These are phyloP conservation scores for Cupressus sempervirens DNA, from an alignment of 75 land plant species.

Conservation along the genomic window DNA sequence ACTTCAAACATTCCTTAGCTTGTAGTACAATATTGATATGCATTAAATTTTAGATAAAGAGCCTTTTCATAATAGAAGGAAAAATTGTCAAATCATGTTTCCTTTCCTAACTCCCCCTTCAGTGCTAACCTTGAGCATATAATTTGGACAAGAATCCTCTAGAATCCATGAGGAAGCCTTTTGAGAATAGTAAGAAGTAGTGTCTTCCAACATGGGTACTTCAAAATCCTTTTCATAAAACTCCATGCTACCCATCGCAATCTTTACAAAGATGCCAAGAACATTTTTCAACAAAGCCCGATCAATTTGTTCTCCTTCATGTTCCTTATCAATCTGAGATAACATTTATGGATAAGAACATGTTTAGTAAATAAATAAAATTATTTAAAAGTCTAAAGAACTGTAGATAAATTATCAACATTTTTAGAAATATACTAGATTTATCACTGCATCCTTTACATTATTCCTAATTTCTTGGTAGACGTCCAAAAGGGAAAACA, in stretches of 20 bases:
- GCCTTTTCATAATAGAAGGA: not conserved
- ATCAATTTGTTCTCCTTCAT: conserved; percentile 96
- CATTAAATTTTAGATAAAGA: not conserved
- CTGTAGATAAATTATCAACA: not conserved
- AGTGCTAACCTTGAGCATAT: conserved; percentile 78
- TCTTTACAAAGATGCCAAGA: conserved; percentile 90
- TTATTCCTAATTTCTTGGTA: conserved; percentile 75
- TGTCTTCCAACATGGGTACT: conserved; percentile 68
- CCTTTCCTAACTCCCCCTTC: not conserved
- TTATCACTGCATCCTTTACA: conserved; percentile 90
- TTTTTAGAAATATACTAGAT: conserved; percentile 49
- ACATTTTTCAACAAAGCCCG: conserved; percentile 89
- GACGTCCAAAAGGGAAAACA: conserved; percentile 43
- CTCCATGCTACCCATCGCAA: conserved; percentile 93
- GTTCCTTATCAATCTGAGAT: conserved; percentile 85
- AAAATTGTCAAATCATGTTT: not conserved
- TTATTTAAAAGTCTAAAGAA: not conserved
- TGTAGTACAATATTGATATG: conserved; percentile 16
- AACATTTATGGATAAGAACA: no score
- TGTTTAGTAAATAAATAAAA: not conserved
- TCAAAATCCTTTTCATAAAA: conserved; percentile 92
- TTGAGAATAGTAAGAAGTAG: conserved; percentile 76
- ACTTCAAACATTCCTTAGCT: conserved; percentile 92
- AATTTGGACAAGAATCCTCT: conserved; percentile 95
- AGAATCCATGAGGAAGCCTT: conserved; percentile 92